Percentiles rank a stretch among this genome's conserved stretches.
Conservation (phyloP, 805 yeast species). For the Wickerhamiella domercqiae region DNA sequence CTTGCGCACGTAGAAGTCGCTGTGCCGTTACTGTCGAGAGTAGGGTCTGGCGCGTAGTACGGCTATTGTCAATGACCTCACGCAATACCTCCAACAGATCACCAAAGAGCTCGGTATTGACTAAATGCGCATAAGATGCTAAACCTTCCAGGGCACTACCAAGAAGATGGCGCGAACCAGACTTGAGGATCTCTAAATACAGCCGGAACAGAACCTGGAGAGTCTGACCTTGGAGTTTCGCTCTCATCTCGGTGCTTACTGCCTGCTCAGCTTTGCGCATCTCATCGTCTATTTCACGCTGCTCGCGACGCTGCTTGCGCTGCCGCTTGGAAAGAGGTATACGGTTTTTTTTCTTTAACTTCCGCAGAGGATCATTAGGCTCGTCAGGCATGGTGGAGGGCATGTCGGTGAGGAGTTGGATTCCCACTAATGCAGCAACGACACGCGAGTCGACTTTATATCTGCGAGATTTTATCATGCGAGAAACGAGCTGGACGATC, state of each 20-base stretch:
- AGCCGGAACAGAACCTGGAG: conserved; percentile 55
- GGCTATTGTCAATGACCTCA: conserved; percentile 50
- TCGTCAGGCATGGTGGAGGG: conserved; percentile 19
- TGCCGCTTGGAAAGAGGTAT: conserved; percentile 85
- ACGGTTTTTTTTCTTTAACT: conserved; percentile 67
- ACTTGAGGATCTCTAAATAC: conserved; percentile 63
- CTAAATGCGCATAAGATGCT: conserved; percentile 80
- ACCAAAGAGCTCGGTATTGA: conserved; percentile 82
- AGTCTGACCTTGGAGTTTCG: conserved; percentile 68
- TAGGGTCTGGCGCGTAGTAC: conserved; percentile 48
- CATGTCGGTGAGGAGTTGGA: conserved; percentile 30
- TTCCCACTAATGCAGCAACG: conserved; percentile 52
- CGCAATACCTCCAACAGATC: conserved; percentile 81
- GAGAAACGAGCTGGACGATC: conserved; percentile 48
- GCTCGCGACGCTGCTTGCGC: conserved; percentile 72
- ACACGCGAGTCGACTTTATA: conserved; percentile 76
- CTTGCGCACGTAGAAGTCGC: conserved; percentile 62
- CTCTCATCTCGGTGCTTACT: conserved; percentile 76
- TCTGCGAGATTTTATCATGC: conserved; percentile 55
- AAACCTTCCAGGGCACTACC: conserved; percentile 86
- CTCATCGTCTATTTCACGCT: conserved; percentile 78
- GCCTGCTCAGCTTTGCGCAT: conserved; percentile 75
- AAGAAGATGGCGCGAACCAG: conserved; percentile 47
- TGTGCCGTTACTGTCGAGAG: conserved; percentile 83
- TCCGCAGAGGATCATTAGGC: conserved; percentile 30